phyloP scores from a whole-genome alignment of 805 yeast species.

The Nakazawaea sp. region DNA sequence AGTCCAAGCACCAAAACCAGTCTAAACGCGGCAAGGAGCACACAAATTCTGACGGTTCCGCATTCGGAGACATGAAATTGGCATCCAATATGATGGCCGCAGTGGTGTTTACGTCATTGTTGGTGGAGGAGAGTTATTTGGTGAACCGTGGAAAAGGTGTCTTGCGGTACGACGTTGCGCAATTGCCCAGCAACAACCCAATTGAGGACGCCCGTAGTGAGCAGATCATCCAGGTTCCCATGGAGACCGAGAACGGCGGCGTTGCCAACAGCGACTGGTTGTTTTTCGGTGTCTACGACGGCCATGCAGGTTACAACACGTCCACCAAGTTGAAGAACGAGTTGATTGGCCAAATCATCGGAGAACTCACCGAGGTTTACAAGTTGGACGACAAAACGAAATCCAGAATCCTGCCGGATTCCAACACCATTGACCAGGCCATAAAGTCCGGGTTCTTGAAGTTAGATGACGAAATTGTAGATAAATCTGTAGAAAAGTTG shows the following conservation, averaged over 20 bases:
- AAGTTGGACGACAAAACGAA: constrained; percentile 40
- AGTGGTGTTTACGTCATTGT: constrained; percentile 8
- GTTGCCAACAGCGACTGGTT: constrained; percentile 64
- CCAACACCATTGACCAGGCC: constrained; percentile 70
- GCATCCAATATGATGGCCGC: constrained; percentile 6
- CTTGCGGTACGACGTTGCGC: constrained; percentile 80
- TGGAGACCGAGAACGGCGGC: constrained; percentile 55
- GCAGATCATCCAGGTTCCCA: constrained; percentile 66
- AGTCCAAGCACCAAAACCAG: background rate
- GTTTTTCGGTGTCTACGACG: constrained; percentile 95
- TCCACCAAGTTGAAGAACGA: constrained; percentile 78
- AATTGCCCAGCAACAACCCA: constrained; percentile 86
- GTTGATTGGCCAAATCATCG: constrained; percentile 68
- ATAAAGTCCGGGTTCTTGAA: constrained; percentile 73
- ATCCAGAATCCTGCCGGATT: constrained; percentile 55
- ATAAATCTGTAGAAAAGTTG: constrained; percentile 62
- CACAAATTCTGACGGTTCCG: background rate
- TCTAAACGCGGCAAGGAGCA: background rate
- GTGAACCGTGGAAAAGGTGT: constrained; percentile 88
- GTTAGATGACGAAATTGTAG: constrained; percentile 82
- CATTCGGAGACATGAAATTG: constrained; percentile 6
- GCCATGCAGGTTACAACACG: constrained; percentile 96
- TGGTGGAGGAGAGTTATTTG: constrained; percentile 64
- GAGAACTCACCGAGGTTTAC: constrained; percentile 63
- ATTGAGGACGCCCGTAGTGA: constrained; percentile 93